These are phyloP conservation scores for Dujonia santamariae DNA, from an alignment of 1,139 yeast species.

Conservation along the genomic window DNA sequence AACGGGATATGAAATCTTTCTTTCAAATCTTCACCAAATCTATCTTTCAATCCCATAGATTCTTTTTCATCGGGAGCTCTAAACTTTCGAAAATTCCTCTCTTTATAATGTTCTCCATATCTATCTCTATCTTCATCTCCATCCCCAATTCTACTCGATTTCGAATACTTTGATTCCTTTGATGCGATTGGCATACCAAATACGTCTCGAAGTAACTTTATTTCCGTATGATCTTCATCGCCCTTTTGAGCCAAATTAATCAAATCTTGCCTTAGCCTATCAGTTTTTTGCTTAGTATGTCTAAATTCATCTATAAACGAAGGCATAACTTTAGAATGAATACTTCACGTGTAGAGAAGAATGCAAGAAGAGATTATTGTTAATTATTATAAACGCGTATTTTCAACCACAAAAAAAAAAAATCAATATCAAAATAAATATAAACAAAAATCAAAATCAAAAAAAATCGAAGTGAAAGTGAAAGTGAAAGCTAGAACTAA, in stretches of 20 bases:
- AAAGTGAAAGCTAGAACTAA: neutral
- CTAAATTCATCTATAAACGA: conserved; percentile 1
- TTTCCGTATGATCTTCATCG: conserved; percentile 11
- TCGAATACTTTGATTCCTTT: no score
- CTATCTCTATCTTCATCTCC: no score
- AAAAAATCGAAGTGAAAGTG: conserved; percentile 3
- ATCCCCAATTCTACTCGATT: no score
- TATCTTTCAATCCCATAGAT: conserved; percentile 4
- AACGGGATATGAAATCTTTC: no score
- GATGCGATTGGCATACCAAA: conserved; percentile 4
- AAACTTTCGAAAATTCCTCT: no score
- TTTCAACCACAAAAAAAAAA: conserved; percentile 8
- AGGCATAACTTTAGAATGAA: neutral
- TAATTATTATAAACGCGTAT: conserved; percentile 1
- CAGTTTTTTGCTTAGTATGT: conserved; percentile 7
- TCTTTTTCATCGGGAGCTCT: conserved; percentile 1
- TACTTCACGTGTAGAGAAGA: neutral
- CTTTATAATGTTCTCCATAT: no score
- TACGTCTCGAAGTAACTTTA: conserved; percentile 9
- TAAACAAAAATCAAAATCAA: conserved; percentile 2
- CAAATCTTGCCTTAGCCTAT: conserved; percentile 8
- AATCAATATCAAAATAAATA: conserved; percentile 1
- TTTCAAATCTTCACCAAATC: no score
- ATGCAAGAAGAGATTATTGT: neutral
- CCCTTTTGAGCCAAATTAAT: conserved; percentile 10